phyloP scores from a whole-genome alignment of 129 eudicot genomes.

The Chrysanthemum seticuspe region DNA sequence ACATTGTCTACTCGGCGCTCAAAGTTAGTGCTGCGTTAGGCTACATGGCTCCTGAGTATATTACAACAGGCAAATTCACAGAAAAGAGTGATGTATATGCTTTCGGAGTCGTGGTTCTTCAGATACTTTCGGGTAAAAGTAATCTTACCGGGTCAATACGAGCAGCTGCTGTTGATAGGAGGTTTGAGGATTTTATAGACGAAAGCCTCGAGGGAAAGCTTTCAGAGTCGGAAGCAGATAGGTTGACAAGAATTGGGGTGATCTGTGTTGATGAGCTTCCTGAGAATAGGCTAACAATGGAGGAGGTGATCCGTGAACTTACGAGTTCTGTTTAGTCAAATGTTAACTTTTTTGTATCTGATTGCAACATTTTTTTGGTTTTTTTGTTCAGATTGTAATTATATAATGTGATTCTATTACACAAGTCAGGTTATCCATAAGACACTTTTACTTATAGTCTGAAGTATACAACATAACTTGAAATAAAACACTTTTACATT shows the following conservation, averaged over 20 bases:
- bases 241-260: conserved; percentile 49
- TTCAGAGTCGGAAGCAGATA: conserved; percentile 46
- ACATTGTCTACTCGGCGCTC: conserved; percentile 78
- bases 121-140: conserved; percentile 68
- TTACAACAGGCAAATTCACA: conserved; percentile 83
- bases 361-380: background rate
- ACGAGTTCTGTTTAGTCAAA: conserved; percentile 18
- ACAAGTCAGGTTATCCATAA: too few relatives aligned
- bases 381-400: conserved; percentile 28
- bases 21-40: conserved; percentile 93
- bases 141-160: conserved; percentile 38
- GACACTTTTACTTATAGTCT: conserved; percentile 19
- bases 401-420: background rate
- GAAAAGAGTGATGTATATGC: conserved; percentile 94
- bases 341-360: background rate
- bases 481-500: conserved; percentile 13
- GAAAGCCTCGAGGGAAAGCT: conserved; percentile 49
- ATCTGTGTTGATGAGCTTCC: conserved; percentile 68
- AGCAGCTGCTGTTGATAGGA: conserved; percentile 56
- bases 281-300: conserved; percentile 64
- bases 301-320: conserved; percentile 48
- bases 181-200: conserved; percentile 55
- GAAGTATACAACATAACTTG: conserved; percentile 20
- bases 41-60: conserved; percentile 92
- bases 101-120: conserved; percentile 78